Conservation (phyloP, 495 filamentous ascomycete species). For the Penicillium malachiteum region DNA sequence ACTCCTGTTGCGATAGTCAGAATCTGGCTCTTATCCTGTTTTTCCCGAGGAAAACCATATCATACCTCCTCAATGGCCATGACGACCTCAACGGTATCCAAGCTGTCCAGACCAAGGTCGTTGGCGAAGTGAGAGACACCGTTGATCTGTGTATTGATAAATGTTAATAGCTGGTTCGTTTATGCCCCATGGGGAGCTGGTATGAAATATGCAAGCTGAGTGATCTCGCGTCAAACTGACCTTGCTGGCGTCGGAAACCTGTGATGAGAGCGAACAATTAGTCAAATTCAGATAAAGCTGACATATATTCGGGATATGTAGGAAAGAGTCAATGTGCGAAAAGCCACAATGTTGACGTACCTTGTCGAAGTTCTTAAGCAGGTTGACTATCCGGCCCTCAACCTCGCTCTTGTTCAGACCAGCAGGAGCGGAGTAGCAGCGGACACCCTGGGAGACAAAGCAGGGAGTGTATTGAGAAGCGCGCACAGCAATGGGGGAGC, state of each 20-base stretch:
- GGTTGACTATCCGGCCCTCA: conserved; percentile 86
- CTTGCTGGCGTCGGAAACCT: conserved; percentile 76
- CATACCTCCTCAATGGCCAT: conserved; percentile 99
- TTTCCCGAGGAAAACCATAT: conserved; percentile 19
- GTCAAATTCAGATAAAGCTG: not conserved
- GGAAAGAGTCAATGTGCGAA: not conserved
- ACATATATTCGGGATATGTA: not conserved
- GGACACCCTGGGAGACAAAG: conserved; percentile 57
- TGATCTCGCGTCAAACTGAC: conserved; percentile 47
- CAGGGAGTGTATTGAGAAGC: conserved; percentile 47
- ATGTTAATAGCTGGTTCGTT: conserved; percentile 16
- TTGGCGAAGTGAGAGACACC: conserved; percentile 85
- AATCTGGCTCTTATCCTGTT: conserved; percentile 3
- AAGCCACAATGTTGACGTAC: conserved; percentile 52
- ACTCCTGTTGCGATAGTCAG: conserved; percentile 66
- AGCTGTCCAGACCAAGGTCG: conserved; percentile 91
- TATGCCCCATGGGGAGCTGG: not conserved
- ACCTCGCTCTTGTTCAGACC: conserved; percentile 79
- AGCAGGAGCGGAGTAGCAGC: conserved; percentile 83
- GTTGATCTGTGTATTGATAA: conserved; percentile 60
- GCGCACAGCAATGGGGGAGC: conserved; percentile 50
- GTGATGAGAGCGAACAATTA: conserved; percentile 12
- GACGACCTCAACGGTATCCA: conserved; percentile 98
- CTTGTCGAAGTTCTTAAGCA: conserved; percentile 96
- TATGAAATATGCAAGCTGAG: conserved; percentile 7